Evolutionary conservation across 129 eudicot genomes (phyloP).

Genomic region (Mikania micrantha): DNA sequence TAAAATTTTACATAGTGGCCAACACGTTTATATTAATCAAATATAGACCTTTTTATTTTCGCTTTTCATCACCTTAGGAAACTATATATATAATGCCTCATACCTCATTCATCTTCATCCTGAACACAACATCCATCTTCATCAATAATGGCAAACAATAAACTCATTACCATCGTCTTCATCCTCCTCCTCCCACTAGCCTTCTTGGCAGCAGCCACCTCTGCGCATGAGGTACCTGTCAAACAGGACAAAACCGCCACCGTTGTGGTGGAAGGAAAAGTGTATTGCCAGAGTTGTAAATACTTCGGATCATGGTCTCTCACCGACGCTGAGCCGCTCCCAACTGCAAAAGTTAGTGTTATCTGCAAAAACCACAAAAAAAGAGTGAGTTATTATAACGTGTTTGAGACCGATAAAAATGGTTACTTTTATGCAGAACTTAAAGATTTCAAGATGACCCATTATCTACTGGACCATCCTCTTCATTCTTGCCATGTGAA

Average conservation of each 20-base stretch:
- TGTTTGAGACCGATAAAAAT: constrained; percentile 44
- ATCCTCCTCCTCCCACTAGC: constrained; percentile 36
- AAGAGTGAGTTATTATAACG: constrained; percentile 66
- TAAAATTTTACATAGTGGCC: neutral
- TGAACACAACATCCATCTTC: constrained; percentile 1
- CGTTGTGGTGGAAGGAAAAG: constrained; percentile 74
- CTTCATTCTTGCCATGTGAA: constrained; percentile 81
- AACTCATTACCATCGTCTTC: constrained; percentile 22
- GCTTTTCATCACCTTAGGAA: neutral
- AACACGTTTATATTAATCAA: neutral
- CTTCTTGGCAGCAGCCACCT: constrained; percentile 32
- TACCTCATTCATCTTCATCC: neutral
- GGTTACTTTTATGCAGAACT: constrained; percentile 79
- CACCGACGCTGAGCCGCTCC: constrained; percentile 52
- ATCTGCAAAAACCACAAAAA: constrained; percentile 73
- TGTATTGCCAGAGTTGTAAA: constrained; percentile 82
- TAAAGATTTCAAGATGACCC: constrained; percentile 50
- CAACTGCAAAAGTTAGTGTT: constrained; percentile 58
- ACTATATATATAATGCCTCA: neutral
- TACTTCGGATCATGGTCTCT: constrained; percentile 68
- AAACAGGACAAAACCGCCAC: constrained; percentile 35
- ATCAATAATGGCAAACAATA: constrained; percentile 49
- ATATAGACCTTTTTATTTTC: neutral
- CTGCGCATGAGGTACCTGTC: constrained; percentile 22
- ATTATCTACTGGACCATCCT: constrained; percentile 72